Conservation (phyloP, 768 basidiomycete genomes). For the Gloeophyllum trabeum region DNA sequence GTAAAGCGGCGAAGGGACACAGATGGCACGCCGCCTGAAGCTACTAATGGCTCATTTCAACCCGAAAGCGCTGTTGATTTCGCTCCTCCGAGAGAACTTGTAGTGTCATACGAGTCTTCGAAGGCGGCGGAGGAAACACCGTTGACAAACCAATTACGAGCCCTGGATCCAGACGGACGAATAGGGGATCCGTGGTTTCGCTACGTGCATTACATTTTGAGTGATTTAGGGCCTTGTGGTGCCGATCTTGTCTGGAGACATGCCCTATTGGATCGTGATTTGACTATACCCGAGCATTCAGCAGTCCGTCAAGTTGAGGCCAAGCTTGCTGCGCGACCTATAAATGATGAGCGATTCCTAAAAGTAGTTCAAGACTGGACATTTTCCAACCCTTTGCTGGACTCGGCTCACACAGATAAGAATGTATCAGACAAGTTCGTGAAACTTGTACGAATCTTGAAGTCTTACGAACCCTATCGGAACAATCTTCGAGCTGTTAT, state of each 20-base stretch:
- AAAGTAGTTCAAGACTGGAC: constrained; percentile 48
- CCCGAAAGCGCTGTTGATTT: too few relatives aligned
- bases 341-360: too few relatives aligned
- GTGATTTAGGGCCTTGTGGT: constrained; percentile 57
- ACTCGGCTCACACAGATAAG: constrained; percentile 41
- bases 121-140: constrained; percentile 23
- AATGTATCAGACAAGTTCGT: constrained; percentile 65
- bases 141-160: constrained; percentile 35
- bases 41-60: too few relatives aligned
- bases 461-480: constrained; percentile 38
- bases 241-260: constrained; percentile 62
- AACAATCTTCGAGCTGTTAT: constrained; percentile 55
- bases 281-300: too few relatives aligned
- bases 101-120: constrained; percentile 40
- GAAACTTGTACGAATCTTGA: constrained; percentile 47
- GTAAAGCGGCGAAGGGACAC: too few relatives aligned
- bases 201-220: constrained; percentile 31
- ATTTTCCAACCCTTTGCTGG: constrained; percentile 53
- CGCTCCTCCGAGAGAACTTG: constrained; percentile 34
- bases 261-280: constrained; percentile 29
- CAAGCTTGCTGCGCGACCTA: too few relatives aligned
- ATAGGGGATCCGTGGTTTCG: constrained; percentile 31
- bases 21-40: too few relatives aligned
- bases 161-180: constrained; percentile 27
- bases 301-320: too few relatives aligned